Evolutionary conservation across 2,329 filamentous ascomycete species (phyloP).

Genomic region (Alternaria gansuensis): DNA sequence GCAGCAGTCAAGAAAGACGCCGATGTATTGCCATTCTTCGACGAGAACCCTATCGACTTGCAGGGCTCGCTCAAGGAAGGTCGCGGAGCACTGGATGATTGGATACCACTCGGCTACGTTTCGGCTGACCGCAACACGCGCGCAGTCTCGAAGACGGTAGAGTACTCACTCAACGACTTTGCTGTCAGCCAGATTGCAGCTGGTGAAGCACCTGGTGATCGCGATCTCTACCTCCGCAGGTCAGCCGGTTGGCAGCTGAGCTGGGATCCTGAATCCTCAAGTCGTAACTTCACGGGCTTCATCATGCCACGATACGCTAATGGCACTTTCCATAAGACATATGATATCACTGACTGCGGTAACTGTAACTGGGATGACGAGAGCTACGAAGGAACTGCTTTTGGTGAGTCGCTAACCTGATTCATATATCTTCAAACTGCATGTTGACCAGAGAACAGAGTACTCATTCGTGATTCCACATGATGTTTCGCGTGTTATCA

Average conservation of each 20-base stretch:
- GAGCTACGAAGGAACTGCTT: slow-evolving; percentile 56
- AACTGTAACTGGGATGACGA: slow-evolving; percentile 55
- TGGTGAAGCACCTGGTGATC: slow-evolving; percentile 53
- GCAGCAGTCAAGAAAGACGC: slow-evolving; percentile 76
- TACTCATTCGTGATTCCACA: slow-evolving; percentile 58
- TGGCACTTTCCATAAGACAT: slow-evolving; percentile 50
- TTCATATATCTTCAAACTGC: accelerated
- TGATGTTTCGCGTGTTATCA: slow-evolving; percentile 55
- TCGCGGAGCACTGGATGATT: slow-evolving; percentile 55
- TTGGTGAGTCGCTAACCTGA: slow-evolving; percentile 31
- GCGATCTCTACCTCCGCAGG: slow-evolving; percentile 51
- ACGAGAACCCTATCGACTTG: slow-evolving; percentile 47
- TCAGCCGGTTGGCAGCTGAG: slow-evolving; percentile 55
- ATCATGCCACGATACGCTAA: slow-evolving; percentile 50
- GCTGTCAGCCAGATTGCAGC: slow-evolving; percentile 54
- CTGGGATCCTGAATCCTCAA: slow-evolving; percentile 52
- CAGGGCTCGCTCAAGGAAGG: slow-evolving; percentile 55
- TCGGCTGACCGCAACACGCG: slow-evolving; percentile 52
- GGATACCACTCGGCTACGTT: slow-evolving; percentile 56
- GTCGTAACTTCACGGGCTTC: slow-evolving; percentile 51
- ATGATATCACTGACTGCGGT: slow-evolving; percentile 56
- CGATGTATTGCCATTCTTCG: slow-evolving; percentile 60
- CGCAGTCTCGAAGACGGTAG: slow-evolving; percentile 54
- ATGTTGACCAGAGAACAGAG: slow-evolving; percentile 34
- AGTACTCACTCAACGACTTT: slow-evolving; percentile 58